Base-by-base conservation (phyloP, 805 yeast genomes). In the Middelhovenomyces tepae region DNA sequence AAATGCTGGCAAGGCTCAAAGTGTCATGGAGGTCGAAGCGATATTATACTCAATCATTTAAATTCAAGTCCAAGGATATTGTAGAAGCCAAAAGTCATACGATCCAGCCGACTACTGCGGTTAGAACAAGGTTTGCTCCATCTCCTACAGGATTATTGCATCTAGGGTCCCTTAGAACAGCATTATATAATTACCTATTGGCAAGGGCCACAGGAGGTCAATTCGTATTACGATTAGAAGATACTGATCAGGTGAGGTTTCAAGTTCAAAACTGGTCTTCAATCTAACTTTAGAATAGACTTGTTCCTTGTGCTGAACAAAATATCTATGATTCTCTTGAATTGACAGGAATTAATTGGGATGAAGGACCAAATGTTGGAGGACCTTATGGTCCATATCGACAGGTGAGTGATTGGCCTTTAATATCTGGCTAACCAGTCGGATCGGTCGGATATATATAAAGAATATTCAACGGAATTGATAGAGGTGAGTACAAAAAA, bases 111-210 rank as follows among this genome's bases (percentile, higher is more conserved):
- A 22, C 39, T 0, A 85, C 91, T 0, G 93, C 76, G 0, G 29
- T 20, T 6, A 58, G 95, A 43, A 83, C 97, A 1, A 61, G 99
- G 43, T 91, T 91, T 57, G 99, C 99, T 0, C 98, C 99, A 0
- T 86, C 96, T 2, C 99, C 99, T 1, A 91, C 99, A 0, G 99
- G 99, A 0, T 73, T 73, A 40, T 64, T 91, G n/a, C 99, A 91
- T 53, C 54, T 91, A 38, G 99, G 99, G 0, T 87, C 96, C 0
- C 53, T 91, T 28, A 62, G 99, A 53, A 91, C 99, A 0, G 97
- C 97, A 0, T 57, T 91, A 13, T 91, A 85, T 58, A 91, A 91
- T 55, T 91, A 77, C 48, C 56, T 91, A 11, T 59, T 83, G 10
- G 97, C 98, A 0, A 73, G 65, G 46, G 65, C 71, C 34, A 84